A percentile compares a stretch with the other conserved stretches of the same genome.
These are phyloP conservation scores for Colletotrichum lini DNA, from an alignment of 2,329 filamentous ascomycete genomes.

Conservation along the genomic window DNA sequence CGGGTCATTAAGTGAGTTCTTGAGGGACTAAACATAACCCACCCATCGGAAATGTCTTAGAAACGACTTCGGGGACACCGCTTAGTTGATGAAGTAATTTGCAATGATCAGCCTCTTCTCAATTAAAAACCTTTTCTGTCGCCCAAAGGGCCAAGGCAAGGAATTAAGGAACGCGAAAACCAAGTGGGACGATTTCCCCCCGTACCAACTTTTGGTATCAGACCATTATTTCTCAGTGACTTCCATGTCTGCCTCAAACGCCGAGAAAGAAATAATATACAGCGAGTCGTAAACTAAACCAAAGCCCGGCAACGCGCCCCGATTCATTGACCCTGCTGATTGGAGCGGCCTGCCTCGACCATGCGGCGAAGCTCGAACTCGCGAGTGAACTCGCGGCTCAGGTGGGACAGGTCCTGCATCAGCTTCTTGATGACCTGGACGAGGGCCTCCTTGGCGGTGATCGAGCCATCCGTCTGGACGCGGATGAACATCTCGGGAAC, in stretches of 20 bases:
- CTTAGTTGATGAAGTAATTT: constrained; percentile 30
- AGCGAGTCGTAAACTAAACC: constrained; percentile 5
- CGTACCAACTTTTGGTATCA: constrained; percentile 33
- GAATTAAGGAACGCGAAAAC: constrained; percentile 22
- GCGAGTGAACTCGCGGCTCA: constrained; percentile 91
- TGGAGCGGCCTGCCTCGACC: constrained; percentile 71
- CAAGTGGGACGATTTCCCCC: constrained; percentile 17
- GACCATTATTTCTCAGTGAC: constrained; percentile 32
- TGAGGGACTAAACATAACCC: background rate
- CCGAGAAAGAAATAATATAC: constrained; percentile 41
- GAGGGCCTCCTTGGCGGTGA: constrained; percentile 91
- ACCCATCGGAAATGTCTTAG: constrained; percentile 6
- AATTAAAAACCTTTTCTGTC: constrained; percentile 9
- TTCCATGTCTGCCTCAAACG: constrained; percentile 44
- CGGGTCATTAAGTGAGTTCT: background rate
- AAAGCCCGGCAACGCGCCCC: background rate
- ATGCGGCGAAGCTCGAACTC: constrained; percentile 93
- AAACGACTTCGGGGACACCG: constrained; percentile 7
- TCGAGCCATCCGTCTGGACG: constrained; percentile 90
- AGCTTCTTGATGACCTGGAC: constrained; percentile 85
- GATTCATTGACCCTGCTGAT: constrained; percentile 59
- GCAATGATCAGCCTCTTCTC: constrained; percentile 32
- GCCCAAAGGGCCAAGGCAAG: background rate
- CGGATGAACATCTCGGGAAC: constrained; percentile 78
- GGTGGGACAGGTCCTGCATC: constrained; percentile 82